phyloP scores from a whole-genome alignment of 495 filamentous ascomycete species.

The Hamigera avellanea region DNA sequence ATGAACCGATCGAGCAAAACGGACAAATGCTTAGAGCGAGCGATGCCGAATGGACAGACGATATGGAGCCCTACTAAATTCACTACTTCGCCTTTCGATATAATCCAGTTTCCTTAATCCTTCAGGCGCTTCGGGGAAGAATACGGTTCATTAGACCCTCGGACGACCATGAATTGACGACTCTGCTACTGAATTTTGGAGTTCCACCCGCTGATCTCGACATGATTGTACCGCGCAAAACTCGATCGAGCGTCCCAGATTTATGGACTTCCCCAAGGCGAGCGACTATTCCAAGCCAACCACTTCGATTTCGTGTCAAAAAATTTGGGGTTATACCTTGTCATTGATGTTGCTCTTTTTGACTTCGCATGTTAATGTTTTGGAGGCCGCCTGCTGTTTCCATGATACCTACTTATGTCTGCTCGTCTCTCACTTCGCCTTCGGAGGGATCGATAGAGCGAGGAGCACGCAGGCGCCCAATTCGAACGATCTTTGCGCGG shows the following conservation, averaged over 20 bases:
- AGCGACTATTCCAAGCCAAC: conserved; percentile 4
- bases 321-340: conserved; percentile 12
- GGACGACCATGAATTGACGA: conserved; percentile 2
- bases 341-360: not conserved
- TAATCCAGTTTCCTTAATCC: not conserved
- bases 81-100: not conserved
- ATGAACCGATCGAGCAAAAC: conserved; percentile 22
- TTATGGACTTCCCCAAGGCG: too few relatives aligned
- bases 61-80: conserved; percentile 33
- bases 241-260: too few relatives aligned
- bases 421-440: not conserved
- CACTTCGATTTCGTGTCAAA: conserved; percentile 8
- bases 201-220: not conserved
- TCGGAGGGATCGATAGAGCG: too few relatives aligned
- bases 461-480: too few relatives aligned
- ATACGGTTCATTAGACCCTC: not conserved
- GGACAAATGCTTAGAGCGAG: conserved; percentile 32
- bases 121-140: not conserved
- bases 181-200: not conserved
- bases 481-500: not conserved
- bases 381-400: not conserved
- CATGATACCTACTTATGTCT: not conserved
- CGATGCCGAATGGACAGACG: conserved; percentile 40
- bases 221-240: too few relatives aligned
- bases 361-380: not conserved